Base-by-base conservation (phyloP, 176 grass and related monocot species). In the Olyra latifolia region DNA sequence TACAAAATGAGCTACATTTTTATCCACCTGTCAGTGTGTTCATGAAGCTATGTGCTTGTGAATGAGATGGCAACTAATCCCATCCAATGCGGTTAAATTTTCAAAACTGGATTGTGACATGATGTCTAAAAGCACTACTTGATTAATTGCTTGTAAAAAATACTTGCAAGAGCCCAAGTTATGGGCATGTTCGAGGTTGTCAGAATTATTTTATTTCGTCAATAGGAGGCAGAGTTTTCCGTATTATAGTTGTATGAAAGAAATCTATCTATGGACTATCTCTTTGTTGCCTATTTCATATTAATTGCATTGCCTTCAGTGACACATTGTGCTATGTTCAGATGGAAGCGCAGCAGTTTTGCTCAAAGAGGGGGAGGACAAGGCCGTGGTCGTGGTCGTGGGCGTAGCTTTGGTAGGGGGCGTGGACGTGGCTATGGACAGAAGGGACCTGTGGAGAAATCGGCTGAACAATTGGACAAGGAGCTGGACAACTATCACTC, bases 401-500 rank as follows among this genome's bases (percentile, higher is more conserved):
- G 87, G 3, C 47, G 43, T 17, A 80, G 76, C 61, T 79, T 79
- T 55, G 86, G 81, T 14, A 57, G 64, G n/a, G 86, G 84, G 2
- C 74, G 59, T 66, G 89, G 89, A 2, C 91, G 82, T 71, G 94
- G 82, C 19, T 90, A 85, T 24, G 90, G 83, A 57, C 47, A 46
- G 27, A 93, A 81, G 84, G 89, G 56, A 32, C 67, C 68, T 55
- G 45, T 52, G 10, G 79, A 62, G 10, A 99, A 93, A 90, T 95
- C 96, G 14, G 88, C 82, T 0, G 84, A 82, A 12, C 86, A 99
- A 29, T 81, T 95, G 82, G 96, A 99, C 74, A 95, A 95, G 88
- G 96, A 99, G 54, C 86, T 93, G 53, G 96, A 99, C 23, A 93
- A 24, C 71, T 99, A 95, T 82, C 90, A 95, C 66, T 87, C 86